Conservation (phyloP, 2,329 filamentous ascomycete species). For the Drechmeria coniospora region DNA sequence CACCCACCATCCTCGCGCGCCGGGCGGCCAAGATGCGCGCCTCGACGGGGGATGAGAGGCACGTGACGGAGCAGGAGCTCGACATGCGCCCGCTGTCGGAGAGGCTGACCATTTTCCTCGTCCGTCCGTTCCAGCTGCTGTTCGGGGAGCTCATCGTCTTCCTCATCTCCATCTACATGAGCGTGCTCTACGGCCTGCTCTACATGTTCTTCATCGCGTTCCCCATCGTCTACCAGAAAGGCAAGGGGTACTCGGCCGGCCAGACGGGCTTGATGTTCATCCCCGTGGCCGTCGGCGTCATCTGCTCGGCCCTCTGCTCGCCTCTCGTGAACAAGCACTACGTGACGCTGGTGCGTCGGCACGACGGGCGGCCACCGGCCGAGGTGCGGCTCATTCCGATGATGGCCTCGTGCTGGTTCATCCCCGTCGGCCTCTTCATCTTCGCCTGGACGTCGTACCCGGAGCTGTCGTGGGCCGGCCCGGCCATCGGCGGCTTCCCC, state of each 20-base stretch:
- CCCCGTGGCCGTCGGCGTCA: constrained; percentile 60
- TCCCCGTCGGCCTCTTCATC: constrained; percentile 42
- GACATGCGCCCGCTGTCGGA: constrained; percentile 55
- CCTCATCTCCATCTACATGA: constrained; percentile 74
- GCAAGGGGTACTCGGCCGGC: constrained; percentile 62
- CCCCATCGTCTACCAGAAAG: constrained; percentile 57
- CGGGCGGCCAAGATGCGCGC: constrained; percentile 60
- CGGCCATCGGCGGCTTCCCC: constrained; percentile 52
- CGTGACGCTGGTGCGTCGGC: constrained; percentile 42
- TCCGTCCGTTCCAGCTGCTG: constrained; percentile 74
- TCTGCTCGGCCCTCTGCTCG: constrained; percentile 49
- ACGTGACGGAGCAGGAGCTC: constrained; percentile 69
- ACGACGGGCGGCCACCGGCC: constrained; percentile 59
- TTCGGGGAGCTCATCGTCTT: constrained; percentile 76
- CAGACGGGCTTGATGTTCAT: constrained; percentile 79
- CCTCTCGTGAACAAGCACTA: constrained; percentile 74
- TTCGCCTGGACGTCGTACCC: constrained; percentile 51
- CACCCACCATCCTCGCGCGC: constrained; percentile 57
- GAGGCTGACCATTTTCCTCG: constrained; percentile 55
- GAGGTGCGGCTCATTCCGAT: constrained; percentile 70
- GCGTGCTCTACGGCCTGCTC: constrained; percentile 57
- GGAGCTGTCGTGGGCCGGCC: constrained; percentile 52
- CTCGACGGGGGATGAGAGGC: constrained; percentile 47
- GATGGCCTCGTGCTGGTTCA: constrained; percentile 63
- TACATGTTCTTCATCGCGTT: constrained; percentile 68